These are phyloP conservation scores for Schrenkiella parvula DNA, from an alignment of 345 rosid genomes.

Conservation along the genomic window DNA sequence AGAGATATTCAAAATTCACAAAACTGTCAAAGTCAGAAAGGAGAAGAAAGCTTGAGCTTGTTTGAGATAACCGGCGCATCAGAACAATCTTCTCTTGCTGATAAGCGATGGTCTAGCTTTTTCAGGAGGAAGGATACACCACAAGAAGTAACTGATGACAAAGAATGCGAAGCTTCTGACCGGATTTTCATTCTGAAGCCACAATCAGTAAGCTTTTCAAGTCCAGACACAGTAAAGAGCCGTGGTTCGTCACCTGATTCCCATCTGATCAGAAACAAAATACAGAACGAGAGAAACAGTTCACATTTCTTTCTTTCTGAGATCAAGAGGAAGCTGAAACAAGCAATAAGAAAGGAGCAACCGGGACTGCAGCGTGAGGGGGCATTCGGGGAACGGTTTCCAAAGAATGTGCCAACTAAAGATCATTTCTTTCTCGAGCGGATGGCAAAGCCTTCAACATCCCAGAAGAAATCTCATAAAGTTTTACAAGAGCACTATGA, in stretches of 20 bases:
- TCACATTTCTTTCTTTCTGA: constrained; percentile 63
- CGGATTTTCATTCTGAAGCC: constrained; percentile 84
- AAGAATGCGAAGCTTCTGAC: constrained; percentile 49
- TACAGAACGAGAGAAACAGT: constrained; percentile 45
- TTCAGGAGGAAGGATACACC: constrained; percentile 62
- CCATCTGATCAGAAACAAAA: constrained; percentile 36
- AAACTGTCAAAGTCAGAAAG: constrained; percentile 36
- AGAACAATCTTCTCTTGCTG: constrained; percentile 40
- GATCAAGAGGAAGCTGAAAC: constrained; percentile 78
- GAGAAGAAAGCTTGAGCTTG: constrained; percentile 41
- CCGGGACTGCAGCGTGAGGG: constrained; percentile 30
- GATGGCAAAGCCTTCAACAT: constrained; percentile 54
- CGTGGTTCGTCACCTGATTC: constrained; percentile 39
- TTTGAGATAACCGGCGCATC: constrained; percentile 32
- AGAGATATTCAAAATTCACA: constrained; percentile 44
- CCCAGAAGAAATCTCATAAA: constrained; percentile 42
- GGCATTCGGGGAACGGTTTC: constrained; percentile 42
- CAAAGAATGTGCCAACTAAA: constrained; percentile 58
- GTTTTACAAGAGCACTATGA: constrained; percentile 27
- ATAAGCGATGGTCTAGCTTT: constrained; percentile 50
- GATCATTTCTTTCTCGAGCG: constrained; percentile 89
- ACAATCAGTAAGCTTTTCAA: constrained; percentile 39
- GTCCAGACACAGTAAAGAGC: constrained; percentile 39
- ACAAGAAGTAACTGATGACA: constrained; percentile 33
- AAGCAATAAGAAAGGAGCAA: constrained; percentile 78